phyloP scores from a whole-genome alignment of 2,329 filamentous ascomycete species.

The Aureobasidium leucospermi region DNA sequence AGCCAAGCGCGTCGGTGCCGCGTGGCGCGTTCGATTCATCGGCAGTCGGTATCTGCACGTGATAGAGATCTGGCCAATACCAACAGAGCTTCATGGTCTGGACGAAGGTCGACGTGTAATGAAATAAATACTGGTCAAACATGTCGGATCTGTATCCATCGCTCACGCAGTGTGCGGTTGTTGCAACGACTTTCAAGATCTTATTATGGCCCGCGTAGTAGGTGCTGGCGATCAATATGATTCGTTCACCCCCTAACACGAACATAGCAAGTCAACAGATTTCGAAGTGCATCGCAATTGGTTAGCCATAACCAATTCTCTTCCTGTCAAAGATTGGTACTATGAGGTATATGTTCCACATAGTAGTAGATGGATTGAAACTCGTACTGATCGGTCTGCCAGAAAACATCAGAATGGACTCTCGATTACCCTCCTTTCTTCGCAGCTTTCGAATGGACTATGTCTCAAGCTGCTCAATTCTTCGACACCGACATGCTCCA shows the following conservation, averaged over 20 bases:
- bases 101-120: neutral
- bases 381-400: conserved; percentile 16
- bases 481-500: conserved; percentile 75
- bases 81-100: neutral
- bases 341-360: conserved; percentile 56
- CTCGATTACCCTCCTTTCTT: conserved; percentile 98
- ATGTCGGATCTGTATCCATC: conserved; percentile 83
- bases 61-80: conserved; percentile 9
- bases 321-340: conserved; percentile 87
- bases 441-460: conserved; percentile 88
- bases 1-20: neutral
- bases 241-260: conserved; percentile 16
- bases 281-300: conserved; percentile 99
- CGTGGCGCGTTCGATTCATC: neutral
- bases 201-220: conserved; percentile 93
- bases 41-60: neutral
- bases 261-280: conserved; percentile 84
- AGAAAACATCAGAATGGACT: conserved; percentile 97
- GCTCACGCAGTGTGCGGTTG: conserved; percentile 78
- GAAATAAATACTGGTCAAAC: neutral
- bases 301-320: conserved; percentile 88
- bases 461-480: conserved; percentile 73
- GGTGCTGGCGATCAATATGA: conserved; percentile 31
- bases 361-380: neutral
- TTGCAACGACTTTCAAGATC: conserved; percentile 82